Evolutionary conservation across 805 yeast species (phyloP).

Genomic region (Jamesozyma rosinii): DNA sequence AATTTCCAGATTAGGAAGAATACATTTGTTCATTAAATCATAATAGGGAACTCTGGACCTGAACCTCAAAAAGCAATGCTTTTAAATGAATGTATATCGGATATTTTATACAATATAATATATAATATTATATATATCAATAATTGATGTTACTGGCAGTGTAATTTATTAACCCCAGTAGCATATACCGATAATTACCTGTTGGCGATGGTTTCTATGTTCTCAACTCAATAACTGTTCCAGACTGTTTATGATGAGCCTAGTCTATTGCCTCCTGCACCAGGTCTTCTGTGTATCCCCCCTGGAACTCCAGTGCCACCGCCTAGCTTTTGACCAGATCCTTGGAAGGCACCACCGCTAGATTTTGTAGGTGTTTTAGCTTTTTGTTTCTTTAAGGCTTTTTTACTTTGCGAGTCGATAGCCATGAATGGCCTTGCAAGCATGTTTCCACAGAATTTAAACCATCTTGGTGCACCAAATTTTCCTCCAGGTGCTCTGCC

Average conservation of each 20-base stretch:
- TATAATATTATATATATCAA: too few relatives aligned
- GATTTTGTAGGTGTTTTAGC: background rate
- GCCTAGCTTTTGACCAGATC: constrained; percentile 6
- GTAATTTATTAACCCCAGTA: too few relatives aligned
- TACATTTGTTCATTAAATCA: background rate
- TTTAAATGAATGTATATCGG: too few relatives aligned
- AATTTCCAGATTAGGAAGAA: background rate
- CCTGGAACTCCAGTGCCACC: background rate
- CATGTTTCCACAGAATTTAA: constrained; percentile 3
- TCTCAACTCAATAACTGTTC: too few relatives aligned
- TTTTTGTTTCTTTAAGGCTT: background rate
- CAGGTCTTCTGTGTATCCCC: background rate
- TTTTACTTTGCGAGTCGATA: background rate
- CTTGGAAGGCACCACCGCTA: background rate
- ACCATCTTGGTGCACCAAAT: constrained; percentile 21
- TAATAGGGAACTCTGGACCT: too few relatives aligned
- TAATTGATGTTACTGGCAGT: too few relatives aligned
- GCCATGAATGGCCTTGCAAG: constrained; percentile 2
- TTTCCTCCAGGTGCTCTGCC: constrained; percentile 21
- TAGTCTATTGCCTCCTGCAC: too few relatives aligned
- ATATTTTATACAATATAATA: too few relatives aligned
- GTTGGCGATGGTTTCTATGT: too few relatives aligned
- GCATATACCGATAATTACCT: too few relatives aligned
- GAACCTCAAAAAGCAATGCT: too few relatives aligned
- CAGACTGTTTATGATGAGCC: too few relatives aligned